Evolutionary conservation across 306 rosid species (phyloP).

Genomic region (Cucumis hystrix): DNA sequence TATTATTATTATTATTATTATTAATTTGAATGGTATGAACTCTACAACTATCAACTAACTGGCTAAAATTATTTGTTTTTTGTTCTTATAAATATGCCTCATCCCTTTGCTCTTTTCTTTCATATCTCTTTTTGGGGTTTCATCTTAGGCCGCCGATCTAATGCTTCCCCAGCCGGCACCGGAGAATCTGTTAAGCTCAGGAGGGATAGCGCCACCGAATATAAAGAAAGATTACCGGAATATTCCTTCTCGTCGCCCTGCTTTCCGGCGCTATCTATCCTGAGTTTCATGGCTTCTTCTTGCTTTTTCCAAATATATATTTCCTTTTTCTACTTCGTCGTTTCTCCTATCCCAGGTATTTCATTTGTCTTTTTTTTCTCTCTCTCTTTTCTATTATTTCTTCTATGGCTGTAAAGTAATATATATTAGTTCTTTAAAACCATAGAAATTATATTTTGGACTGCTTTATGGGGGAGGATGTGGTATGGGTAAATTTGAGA

Average conservation of each 20-base stretch:
- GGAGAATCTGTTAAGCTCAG: constrained; percentile 16
- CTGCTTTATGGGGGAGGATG: background rate
- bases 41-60: background rate
- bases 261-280: constrained; percentile 15
- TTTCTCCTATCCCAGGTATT: background rate
- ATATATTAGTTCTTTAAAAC: background rate
- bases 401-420: background rate
- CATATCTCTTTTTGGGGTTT: background rate
- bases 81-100: constrained; percentile 2
- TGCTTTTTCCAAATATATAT: background rate
- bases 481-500: background rate
- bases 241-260: background rate
- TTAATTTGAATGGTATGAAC: background rate
- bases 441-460: background rate
- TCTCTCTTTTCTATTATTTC: background rate
- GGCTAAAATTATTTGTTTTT: background rate
- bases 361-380: background rate
- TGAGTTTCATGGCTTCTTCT: constrained; percentile 17
- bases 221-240: background rate
- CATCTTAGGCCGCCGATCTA: background rate
- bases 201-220: constrained; percentile 15
- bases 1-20: background rate
- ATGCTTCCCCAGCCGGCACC: background rate
- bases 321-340: background rate
- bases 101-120: background rate